These are phyloP conservation scores for Neoascochyta sp. DNA, from an alignment of 2,329 filamentous ascomycete species.

Conservation along the genomic window DNA sequence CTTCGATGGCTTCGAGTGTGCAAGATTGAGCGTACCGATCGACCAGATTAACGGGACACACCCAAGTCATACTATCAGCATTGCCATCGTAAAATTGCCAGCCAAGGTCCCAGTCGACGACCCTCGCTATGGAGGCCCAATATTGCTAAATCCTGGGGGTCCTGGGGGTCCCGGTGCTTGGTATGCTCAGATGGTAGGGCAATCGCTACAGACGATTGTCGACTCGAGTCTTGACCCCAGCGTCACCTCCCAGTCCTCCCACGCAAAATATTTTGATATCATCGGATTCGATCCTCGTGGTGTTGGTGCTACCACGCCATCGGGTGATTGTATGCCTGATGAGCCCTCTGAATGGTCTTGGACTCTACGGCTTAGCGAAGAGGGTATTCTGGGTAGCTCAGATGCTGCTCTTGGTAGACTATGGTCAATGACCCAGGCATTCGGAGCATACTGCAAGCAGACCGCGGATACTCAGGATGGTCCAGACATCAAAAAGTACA, in stretches of 20 bases:
- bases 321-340: constrained; percentile 35
- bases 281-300: constrained; percentile 47
- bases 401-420: constrained; percentile 42
- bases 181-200: constrained; percentile 24
- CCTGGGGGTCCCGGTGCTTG: constrained; percentile 42
- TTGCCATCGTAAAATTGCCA: constrained; percentile 32
- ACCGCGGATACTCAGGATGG: constrained; percentile 22
- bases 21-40: constrained; percentile 34
- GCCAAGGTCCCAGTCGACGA: constrained; percentile 35
- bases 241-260: constrained; percentile 3
- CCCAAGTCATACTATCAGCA: constrained; percentile 24
- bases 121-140: constrained; percentile 40
- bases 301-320: constrained; percentile 36
- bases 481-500: constrained; percentile 41
- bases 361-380: constrained; percentile 34
- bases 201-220: constrained; percentile 25
- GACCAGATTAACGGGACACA: constrained; percentile 39
- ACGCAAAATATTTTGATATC: constrained; percentile 42
- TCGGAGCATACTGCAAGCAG: constrained; percentile 28
- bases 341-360: constrained; percentile 32
- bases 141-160: constrained; percentile 45
- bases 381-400: constrained; percentile 41
- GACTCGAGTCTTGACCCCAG: constrained; percentile 18
- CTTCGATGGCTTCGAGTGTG: constrained; percentile 31
- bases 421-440: constrained; percentile 42